Evolutionary conservation across 1,284 basidiomycete species (phyloP), one percentile per base, ranked within the genome.

Genomic region (Gymnopus androsaceus): DNA sequence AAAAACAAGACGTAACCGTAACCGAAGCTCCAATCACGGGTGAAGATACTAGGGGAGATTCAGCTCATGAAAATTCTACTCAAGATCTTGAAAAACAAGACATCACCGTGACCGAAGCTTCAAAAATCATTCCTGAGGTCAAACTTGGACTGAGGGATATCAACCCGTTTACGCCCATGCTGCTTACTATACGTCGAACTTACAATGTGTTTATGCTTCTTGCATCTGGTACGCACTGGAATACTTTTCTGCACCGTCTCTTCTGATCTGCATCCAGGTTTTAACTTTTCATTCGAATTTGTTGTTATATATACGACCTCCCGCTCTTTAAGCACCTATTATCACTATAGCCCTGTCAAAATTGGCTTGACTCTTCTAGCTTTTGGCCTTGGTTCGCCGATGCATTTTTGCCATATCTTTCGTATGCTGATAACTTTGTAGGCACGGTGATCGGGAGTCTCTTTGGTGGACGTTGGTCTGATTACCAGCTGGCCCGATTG

Each of bases 331-430:
- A 79, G 69, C 4, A 72, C 74, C 27, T 73, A 78, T 7, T 95
- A 95, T 64, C 70, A 79, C 31, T 94, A 88, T 68, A 75, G 83
- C 51, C 76, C 93, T 0, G 74, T 94, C 3, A 75, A 84, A 51
- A 83, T 90, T 53, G 93, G 93, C 8, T 70, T 94, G 25, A 83
- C 92, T 6, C 78, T 94, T 7, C 79, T 95, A n/a, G 73, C 87
- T 0, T 90, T 86, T 60, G 93, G 92, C 36, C 60, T 79, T 11
- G 89, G 88, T 83, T 61, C n/a, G 76, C 64, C 31, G 14, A 38
- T 33, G 7, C 55, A n/a, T 40, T 53, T 25, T 23, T 53, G 6
- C 44, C 27, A 2, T 30, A 23, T 45, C n/a, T 44, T 28, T 14
- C 19, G 56, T 21, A 17, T 36, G 27, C 15, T 53, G 12, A 44